Conservation (phyloP, 352 stramenopile genomes). For the Pythium graminicola region DNA sequence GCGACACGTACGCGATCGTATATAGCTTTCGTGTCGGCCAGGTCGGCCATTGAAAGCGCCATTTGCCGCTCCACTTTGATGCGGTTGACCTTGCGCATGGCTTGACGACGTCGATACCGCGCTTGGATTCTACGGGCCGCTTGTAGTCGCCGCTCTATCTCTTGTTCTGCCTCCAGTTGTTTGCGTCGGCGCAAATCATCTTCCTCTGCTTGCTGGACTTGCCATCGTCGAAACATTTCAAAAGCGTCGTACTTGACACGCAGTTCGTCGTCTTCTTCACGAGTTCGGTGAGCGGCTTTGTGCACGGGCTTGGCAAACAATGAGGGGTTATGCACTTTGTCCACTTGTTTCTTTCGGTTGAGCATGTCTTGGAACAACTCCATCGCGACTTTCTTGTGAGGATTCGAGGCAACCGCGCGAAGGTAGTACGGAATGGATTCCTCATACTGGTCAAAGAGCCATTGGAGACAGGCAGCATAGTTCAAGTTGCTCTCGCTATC, state of each 20-base stretch:
- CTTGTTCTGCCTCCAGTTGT: slow-evolving; percentile 28
- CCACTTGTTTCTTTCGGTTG: slow-evolving; percentile 34
- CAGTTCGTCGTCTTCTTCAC: slow-evolving; percentile 29
- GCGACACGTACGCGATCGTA: slow-evolving; percentile 39
- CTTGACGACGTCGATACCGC: slow-evolving; percentile 48
- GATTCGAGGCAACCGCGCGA: slow-evolving; percentile 50
- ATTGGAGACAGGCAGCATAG: slow-evolving; percentile 70
- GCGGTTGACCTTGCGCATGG: slow-evolving; percentile 42
- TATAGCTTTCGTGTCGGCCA: slow-evolving; percentile 36
- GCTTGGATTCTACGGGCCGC: slow-evolving; percentile 61
- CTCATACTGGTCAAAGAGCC: slow-evolving; percentile 62
- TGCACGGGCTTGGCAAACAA: slow-evolving; percentile 24
- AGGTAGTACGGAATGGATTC: slow-evolving; percentile 60
- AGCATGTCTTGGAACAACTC: slow-evolving; percentile 78
- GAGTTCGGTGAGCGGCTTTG: slow-evolving; percentile 3
- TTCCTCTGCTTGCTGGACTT: slow-evolving; percentile 43
- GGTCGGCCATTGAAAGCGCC: slow-evolving; percentile 36
- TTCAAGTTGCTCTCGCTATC: slow-evolving; percentile 68
- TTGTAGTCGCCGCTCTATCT: slow-evolving; percentile 16
- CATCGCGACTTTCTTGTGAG: slow-evolving; percentile 53
- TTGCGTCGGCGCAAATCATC: slow-evolving; percentile 36
- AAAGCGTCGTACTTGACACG: slow-evolving; percentile 50
- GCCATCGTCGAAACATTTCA: slow-evolving; percentile 63
- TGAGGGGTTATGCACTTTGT: slow-evolving; percentile 21
- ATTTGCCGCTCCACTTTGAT: slow-evolving; percentile 45